phyloP scores from a whole-genome alignment of 768 basidiomycete species.

The Chlorophyllum brunneum region DNA sequence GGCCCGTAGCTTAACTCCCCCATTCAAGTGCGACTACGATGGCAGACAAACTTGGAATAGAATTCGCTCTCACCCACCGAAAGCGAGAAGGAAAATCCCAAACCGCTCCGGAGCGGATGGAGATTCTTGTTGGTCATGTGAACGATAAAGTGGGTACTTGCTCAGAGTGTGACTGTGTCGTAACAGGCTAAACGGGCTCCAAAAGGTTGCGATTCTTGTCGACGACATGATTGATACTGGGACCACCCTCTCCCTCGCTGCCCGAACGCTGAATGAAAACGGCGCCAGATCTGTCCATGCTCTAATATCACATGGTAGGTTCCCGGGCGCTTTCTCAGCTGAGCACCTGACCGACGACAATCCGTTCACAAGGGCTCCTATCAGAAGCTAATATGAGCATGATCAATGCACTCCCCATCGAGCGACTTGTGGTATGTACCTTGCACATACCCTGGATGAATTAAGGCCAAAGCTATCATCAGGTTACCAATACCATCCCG shows the following conservation, averaged over 20 bases:
- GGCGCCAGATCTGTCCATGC: slow-evolving; percentile 87
- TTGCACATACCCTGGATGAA: slow-evolving; percentile 9
- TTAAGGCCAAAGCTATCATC: slow-evolving; percentile 2
- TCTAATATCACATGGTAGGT: slow-evolving; percentile 84
- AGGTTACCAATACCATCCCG: slow-evolving; percentile 96
- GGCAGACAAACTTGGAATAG: slow-evolving; percentile 91
- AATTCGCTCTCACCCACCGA: slow-evolving; percentile 94
- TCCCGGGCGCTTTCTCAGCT: slow-evolving; percentile 10
- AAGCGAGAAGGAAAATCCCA: slow-evolving; percentile 71
- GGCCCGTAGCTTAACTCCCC: slow-evolving; percentile 13
- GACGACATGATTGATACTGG: slow-evolving; percentile 99
- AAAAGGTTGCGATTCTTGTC: slow-evolving; percentile 85
- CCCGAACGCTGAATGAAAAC: slow-evolving; percentile 80
- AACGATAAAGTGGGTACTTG: slow-evolving; percentile 63
- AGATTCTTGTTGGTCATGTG: slow-evolving; percentile 93
- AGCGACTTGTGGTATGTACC: slow-evolving; percentile 77
- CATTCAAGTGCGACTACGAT: slow-evolving; percentile 78
- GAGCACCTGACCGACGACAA: slow-evolving; percentile 8
- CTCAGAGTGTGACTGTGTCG: neutral
- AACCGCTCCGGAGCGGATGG: slow-evolving; percentile 76
- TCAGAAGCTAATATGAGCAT: slow-evolving; percentile 70
- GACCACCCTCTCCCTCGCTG: slow-evolving; percentile 80
- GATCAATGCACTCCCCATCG: slow-evolving; percentile 70
- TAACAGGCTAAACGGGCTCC: slow-evolving; percentile 9
- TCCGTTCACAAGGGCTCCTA: slow-evolving; percentile 55